Evolutionary conservation across 1,284 basidiomycete species (phyloP), one percentile per base, ranked within the genome.

Genomic region (Laetiporus sulphureus): DNA sequence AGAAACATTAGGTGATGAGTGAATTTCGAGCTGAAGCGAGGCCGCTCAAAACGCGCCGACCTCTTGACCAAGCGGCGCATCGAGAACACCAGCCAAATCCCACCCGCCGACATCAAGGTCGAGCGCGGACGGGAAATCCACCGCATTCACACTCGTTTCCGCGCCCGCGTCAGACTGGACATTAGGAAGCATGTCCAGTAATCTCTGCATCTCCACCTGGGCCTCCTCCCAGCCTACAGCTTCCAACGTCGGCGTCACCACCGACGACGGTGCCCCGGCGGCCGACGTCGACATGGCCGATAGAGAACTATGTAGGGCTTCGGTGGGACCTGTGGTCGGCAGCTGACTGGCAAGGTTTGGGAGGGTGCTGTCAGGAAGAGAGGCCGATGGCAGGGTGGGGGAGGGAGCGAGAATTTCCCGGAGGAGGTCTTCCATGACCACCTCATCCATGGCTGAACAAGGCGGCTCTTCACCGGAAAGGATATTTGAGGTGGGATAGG

Each of bases 351-450:
- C 13, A 22, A 32, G 23, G 5, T 25, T 2, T 30, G 50, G 20
- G 39, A 45, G 21, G 42, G 50, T 19, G 53, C 45, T 44, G 54
- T 49, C 39, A 55, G 61, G 58, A 51, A 65, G 49, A 57, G 59
- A 32, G 50, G 59, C 38, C 49, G 62, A 48, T 58, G 69, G 57
- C 53, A 61, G 48, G 45, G 57, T 46, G 44, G 75, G 71, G 49
- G 75, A 72, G 48, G 73, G 63, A 59, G 71, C 75, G 66, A 81
- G 72, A 62, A 83, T 81, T 62, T 83, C 78, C 49, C 73, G 70
- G 67, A 82, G 69, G 60, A 82, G 66, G 49, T 69, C 68, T 52
- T 82, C 77, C 76, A 83, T 76, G 48, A 69, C 64, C 49, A 68
- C 66, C 55, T 79, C 77, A 60, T 78, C 73, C 54, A 71, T 53